Conservation (phyloP, 306 rosid genomes). For the Potentilla sterilis region DNA sequence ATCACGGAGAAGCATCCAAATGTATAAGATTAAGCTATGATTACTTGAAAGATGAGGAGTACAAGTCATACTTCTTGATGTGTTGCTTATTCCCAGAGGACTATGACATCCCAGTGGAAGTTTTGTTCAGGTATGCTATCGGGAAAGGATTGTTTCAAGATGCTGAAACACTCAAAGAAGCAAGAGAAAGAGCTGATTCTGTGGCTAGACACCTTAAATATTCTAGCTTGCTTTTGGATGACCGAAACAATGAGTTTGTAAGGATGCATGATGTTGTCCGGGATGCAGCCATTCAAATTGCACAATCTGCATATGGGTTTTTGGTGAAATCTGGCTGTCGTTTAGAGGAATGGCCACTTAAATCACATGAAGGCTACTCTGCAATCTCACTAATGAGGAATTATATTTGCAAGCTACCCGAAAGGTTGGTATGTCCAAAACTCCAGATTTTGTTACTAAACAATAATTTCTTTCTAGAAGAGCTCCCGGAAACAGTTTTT, state of each 20-base stretch:
- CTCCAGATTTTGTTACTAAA: background rate
- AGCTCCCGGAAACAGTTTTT: background rate
- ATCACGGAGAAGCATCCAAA: background rate
- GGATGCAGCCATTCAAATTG: background rate
- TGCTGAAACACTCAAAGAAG: background rate
- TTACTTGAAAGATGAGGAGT: background rate
- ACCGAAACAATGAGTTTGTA: background rate
- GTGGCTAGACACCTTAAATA: conserved; percentile 15
- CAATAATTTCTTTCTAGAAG: fast-evolving
- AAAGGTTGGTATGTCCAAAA: background rate
- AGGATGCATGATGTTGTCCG: conserved; percentile 39
- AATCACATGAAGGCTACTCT: background rate
- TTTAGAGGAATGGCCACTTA: background rate
- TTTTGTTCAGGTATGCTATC: background rate
- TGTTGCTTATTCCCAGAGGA: background rate
- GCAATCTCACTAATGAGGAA: background rate
- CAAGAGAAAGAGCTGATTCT: background rate
- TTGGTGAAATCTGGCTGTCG: background rate
- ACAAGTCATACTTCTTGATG: background rate
- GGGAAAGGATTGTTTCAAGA: background rate
- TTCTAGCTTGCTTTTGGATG: conserved; percentile 17
- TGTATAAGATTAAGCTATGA: background rate
- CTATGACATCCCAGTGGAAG: background rate
- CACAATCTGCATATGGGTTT: background rate
- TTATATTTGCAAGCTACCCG: background rate